phyloP scores from a whole-genome alignment of 352 stramenopile genomes.

The Peronospora destructor region DNA sequence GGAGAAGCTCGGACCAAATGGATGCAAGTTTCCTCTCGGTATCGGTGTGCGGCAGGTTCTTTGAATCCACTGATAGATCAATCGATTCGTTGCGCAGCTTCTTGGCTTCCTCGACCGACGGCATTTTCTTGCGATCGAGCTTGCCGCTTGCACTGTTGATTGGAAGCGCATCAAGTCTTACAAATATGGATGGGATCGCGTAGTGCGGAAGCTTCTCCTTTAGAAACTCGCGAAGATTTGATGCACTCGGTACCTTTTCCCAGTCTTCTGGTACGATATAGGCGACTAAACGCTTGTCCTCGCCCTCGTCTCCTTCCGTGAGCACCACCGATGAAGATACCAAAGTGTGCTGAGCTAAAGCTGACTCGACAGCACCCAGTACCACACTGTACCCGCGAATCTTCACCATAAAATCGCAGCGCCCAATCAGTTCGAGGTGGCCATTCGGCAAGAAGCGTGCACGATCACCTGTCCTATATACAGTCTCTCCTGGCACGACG shows the following conservation, averaged over 20 bases:
- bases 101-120: slow-evolving; percentile 54
- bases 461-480: slow-evolving; percentile 91
- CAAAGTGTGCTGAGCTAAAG: slow-evolving; percentile 77
- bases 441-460: slow-evolving; percentile 86
- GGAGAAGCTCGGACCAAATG: slow-evolving; percentile 65
- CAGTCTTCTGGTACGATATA: slow-evolving; percentile 85
- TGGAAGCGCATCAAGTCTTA: slow-evolving; percentile 78
- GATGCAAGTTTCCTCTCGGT: slow-evolving; percentile 52
- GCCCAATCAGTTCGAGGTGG: slow-evolving; percentile 88
- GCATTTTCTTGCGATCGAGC: slow-evolving; percentile 85
- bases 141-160: slow-evolving; percentile 86
- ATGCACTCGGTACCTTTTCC: slow-evolving; percentile 55
- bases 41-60: slow-evolving; percentile 44
- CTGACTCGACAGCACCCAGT: slow-evolving; percentile 86
- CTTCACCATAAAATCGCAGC: slow-evolving; percentile 95
- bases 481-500: slow-evolving; percentile 52
- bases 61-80: slow-evolving; percentile 45
- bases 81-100: slow-evolving; percentile 68
- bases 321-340: slow-evolving; percentile 88
- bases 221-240: slow-evolving; percentile 57
- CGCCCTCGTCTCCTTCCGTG: slow-evolving; percentile 73
- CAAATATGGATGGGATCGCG: slow-evolving; percentile 72
- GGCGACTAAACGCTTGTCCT: slow-evolving; percentile 89
- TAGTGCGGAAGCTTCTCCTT: slow-evolving; percentile 78
- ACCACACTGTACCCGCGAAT: slow-evolving; percentile 93